These are phyloP conservation scores for Arabidopsis thaliana DNA, from an alignment of 345 rosid species.

Conservation along the genomic window TAIR10.1 NC_003076.8:7188001-7188500, in stretches of 20 bases:
- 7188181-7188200: conserved; percentile 30
- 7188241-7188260: neutral
- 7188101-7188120: conserved; percentile 87
- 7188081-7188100: conserved; percentile 73
- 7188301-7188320: neutral
- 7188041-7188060: conserved; percentile 60
- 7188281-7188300: neutral
- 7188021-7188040: conserved; percentile 83
- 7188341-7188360: neutral
- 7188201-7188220: conserved; percentile 1
- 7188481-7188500: conserved; percentile 15
- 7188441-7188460: neutral
- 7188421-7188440: conserved; percentile 1
- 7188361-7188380: conserved; percentile 3
- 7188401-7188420: neutral
- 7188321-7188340: neutral
- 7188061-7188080: conserved; percentile 80
- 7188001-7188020: conserved; percentile 86
- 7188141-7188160: conserved; percentile 46
- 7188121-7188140: conserved; percentile 79
- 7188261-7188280: neutral
- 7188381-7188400: conserved; percentile 12
- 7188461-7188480: conserved; percentile 10
- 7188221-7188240: neutral
- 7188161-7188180: conserved; percentile 52